Percentiles rank a stretch among this genome's conserved stretches.
Conservation (phyloP, 169 alveolate species). For the Cryptosporidium andersoni region DNA sequence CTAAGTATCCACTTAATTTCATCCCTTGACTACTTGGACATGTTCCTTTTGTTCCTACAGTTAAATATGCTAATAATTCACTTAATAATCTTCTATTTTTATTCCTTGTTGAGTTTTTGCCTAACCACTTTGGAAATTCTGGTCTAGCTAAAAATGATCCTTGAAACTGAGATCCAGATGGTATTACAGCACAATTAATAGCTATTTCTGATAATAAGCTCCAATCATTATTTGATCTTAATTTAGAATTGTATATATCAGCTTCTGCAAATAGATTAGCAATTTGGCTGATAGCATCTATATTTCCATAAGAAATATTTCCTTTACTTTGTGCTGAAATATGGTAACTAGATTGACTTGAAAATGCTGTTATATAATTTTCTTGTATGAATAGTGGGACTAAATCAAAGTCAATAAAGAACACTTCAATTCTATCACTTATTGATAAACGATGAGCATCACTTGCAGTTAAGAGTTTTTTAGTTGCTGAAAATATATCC, state of each 20-base stretch:
- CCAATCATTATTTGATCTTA: slow-evolving; percentile 87
- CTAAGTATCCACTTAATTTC: slow-evolving; percentile 49
- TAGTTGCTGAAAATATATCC: slow-evolving; percentile 86
- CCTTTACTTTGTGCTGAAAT: slow-evolving; percentile 73
- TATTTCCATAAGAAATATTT: slow-evolving; percentile 53
- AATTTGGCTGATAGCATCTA: slow-evolving; percentile 79
- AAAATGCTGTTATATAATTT: slow-evolving; percentile 84
- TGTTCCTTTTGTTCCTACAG: slow-evolving; percentile 61
- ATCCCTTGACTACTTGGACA: slow-evolving; percentile 42
- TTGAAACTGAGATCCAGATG: slow-evolving; percentile 24
- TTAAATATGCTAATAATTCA: slow-evolving; percentile 40
- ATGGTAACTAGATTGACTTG: slow-evolving; percentile 73
- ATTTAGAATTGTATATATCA: slow-evolving; percentile 82
- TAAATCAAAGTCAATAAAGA: slow-evolving; percentile 92
- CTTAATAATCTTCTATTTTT: slow-evolving; percentile 88
- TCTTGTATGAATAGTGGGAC: slow-evolving; percentile 93
- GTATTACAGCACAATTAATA: slow-evolving; percentile 82
- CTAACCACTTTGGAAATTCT: slow-evolving; percentile 92
- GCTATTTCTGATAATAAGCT: slow-evolving; percentile 86
- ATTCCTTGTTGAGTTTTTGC: slow-evolving; percentile 88
- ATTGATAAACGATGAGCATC: slow-evolving; percentile 75
- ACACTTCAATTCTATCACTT: slow-evolving; percentile 83
- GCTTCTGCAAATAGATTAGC: slow-evolving; percentile 86
- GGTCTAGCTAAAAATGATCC: slow-evolving; percentile 82
- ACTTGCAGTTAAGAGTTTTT: slow-evolving; percentile 80